Evolutionary conservation across 345 rosid genomes (phyloP).

Genomic region (Arabidopsis suecica): DNA sequence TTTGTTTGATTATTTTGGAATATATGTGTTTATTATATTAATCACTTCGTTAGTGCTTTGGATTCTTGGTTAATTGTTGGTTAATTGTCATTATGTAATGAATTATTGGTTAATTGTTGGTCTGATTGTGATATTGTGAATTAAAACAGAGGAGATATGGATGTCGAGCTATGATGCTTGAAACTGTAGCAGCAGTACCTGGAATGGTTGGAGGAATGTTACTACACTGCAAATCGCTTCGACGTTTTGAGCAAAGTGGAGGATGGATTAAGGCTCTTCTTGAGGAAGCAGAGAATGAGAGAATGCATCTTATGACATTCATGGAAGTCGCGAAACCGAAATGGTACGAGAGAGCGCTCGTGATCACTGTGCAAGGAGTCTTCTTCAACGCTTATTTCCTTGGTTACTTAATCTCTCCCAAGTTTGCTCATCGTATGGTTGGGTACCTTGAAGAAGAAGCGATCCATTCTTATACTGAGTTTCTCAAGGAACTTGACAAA

Average conservation of each 20-base stretch:
- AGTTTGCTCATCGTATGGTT: constrained; percentile 78
- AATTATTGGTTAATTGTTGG: neutral
- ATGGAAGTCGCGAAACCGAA: constrained; percentile 76
- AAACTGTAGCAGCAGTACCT: constrained; percentile 83
- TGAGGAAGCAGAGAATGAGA: constrained; percentile 88
- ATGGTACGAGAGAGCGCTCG: constrained; percentile 83
- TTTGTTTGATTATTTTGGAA: neutral
- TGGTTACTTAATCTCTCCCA: constrained; percentile 72
- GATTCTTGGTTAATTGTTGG: neutral
- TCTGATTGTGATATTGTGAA: neutral
- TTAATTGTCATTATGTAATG: neutral
- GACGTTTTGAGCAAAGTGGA: constrained; percentile 78
- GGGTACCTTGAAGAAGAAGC: constrained; percentile 93
- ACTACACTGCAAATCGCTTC: constrained; percentile 74
- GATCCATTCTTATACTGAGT: constrained; percentile 78
- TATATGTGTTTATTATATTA: neutral
- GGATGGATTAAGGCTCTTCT: constrained; percentile 83
- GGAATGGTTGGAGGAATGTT: constrained; percentile 88
- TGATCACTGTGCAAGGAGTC: constrained; percentile 70
- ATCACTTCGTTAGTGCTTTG: neutral
- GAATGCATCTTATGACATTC: constrained; percentile 92
- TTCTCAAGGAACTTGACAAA: constrained; percentile 78
- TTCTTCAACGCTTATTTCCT: constrained; percentile 84
- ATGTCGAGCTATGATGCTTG: constrained; percentile 90
- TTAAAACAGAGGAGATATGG: constrained; percentile 64